Base-by-base conservation (phyloP, 768 basidiomycete genomes). In the Kwoniella sp. region DNA sequence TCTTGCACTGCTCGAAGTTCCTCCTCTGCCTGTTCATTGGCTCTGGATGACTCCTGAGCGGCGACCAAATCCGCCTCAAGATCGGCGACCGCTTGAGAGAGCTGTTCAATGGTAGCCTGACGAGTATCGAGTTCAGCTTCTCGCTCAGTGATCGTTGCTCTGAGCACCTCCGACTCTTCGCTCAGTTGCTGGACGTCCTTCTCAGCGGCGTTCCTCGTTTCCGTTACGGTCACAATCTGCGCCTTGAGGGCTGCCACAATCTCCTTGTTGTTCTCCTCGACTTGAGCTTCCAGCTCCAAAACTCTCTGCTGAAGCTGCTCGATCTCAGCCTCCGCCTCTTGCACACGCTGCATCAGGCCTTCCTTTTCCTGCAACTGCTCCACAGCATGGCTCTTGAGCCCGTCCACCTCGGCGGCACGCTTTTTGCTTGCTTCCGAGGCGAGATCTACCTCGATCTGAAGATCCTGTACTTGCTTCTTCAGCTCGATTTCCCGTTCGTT, bases 101-200 rank as follows among this genome's bases (percentile, higher is more conserved):
- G 53, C 28, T 58, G 34, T 17, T 63, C 51, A 34, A 65, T 57
- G 20, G 61, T 50, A 7, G 45, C 55, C 17, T 56, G 47, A 17
- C 55, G 57, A 14, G 47, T 39, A 15, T 51, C 44, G 20, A 66
- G 47, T 17, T 63, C 53, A 5, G 38, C 41, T 34, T 59, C 48
- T 27, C 55, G 52, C 8, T 62, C 38, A 15, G 32, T 29, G 20
- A 41, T 38, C 11, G 44, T 50, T 19, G 29, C 20, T 5, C 47
- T 38, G 2, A 59, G 37, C 3, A 40, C 32, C 5, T 11, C 53
- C 15, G 56, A 19, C 23, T 56, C 43, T 23, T 56, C 49, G 17
- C 31, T n/a, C 12, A 48, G 25, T 19, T 29, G 43, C 2, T 28
- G 32, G 2, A 42, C 23, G 15, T 50, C n/a, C 15, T 53, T 52